phyloP scores from a whole-genome alignment of 2,329 filamentous ascomycete species.

The Monilinia fructicola region DNA sequence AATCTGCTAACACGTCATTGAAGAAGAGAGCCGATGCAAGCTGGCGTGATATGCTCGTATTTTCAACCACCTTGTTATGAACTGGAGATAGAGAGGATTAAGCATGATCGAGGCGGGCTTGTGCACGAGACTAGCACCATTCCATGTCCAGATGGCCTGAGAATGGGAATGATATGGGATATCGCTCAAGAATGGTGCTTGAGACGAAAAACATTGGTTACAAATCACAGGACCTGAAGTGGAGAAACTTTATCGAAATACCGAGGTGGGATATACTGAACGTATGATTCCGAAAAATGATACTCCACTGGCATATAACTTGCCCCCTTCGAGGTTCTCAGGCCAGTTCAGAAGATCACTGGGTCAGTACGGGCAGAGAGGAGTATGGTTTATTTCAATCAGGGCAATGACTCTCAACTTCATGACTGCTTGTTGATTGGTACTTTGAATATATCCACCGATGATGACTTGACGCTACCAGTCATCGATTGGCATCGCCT shows the following conservation, averaged over 20 bases:
- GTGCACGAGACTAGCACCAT: background rate
- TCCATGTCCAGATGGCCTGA: conserved; percentile 18
- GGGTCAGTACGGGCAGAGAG: conserved; percentile 16
- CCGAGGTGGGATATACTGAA: conserved; percentile 5
- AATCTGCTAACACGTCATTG: background rate
- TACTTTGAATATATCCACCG: background rate
- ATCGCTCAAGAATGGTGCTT: conserved; percentile 23
- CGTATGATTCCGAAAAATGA: conserved; percentile 17
- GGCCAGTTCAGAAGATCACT: conserved; percentile 4
- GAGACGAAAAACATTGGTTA: conserved; percentile 20
- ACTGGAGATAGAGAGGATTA: conserved; percentile 12
- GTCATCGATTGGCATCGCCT: background rate
- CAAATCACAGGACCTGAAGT: conserved; percentile 13
- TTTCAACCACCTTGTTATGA: conserved; percentile 17
- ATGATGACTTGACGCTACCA: background rate
- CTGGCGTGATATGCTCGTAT: conserved; percentile 22
- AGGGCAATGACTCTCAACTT: background rate
- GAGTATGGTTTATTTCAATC: conserved; percentile 34
- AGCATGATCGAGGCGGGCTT: conserved; percentile 11
- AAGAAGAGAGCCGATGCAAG: conserved; percentile 22
- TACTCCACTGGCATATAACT: conserved; percentile 15
- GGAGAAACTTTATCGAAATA: background rate
- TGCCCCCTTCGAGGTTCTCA: conserved; percentile 11
- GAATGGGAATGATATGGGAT: conserved; percentile 24
- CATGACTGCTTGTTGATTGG: background rate